phyloP scores from a whole-genome alignment of 2,329 filamentous ascomycete genomes.

The Phialocephala sp. region DNA sequence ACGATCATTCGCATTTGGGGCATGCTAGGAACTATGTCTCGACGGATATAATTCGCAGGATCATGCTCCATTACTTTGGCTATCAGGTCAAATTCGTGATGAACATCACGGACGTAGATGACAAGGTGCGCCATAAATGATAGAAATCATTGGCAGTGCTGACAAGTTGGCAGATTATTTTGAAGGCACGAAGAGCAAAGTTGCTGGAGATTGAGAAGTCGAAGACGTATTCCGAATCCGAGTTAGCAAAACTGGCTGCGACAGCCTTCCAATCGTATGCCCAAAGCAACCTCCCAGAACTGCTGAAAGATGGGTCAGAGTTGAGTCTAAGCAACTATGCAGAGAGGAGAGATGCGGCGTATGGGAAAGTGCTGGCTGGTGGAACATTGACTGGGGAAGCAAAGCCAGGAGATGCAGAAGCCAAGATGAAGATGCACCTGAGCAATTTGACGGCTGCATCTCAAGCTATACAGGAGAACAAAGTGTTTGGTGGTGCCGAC shows the following conservation, averaged over 20 bases:
- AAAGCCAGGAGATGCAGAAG: conserved; percentile 63
- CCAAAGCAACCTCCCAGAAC: conserved; percentile 58
- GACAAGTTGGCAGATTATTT: conserved; percentile 59
- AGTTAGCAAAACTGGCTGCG: conserved; percentile 54
- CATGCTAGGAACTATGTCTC: conserved; percentile 77
- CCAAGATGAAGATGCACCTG: conserved; percentile 77
- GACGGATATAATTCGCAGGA: conserved; percentile 72
- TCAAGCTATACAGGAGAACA: conserved; percentile 53
- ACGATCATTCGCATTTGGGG: conserved; percentile 70
- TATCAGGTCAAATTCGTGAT: conserved; percentile 73
- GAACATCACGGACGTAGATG: conserved; percentile 75
- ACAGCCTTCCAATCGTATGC: conserved; percentile 63
- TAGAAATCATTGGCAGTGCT: conserved; percentile 2
- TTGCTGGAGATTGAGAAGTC: conserved; percentile 79
- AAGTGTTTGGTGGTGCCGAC: conserved; percentile 61
- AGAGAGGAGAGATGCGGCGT: conserved; percentile 55
- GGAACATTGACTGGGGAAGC: conserved; percentile 61
- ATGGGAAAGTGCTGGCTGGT: conserved; percentile 60
- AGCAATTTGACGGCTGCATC: conserved; percentile 52
- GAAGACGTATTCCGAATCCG: conserved; percentile 61
- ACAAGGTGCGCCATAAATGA: conserved; percentile 51
- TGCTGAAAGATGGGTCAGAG: conserved; percentile 50
- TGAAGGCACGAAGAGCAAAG: conserved; percentile 77
- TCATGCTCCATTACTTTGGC: conserved; percentile 71
- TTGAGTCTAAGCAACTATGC: conserved; percentile 58